A percentile compares a stretch with the other conserved stretches of the same genome.
These are phyloP conservation scores for Cladosporium sp. DNA, from an alignment of 2,329 filamentous ascomycete species.

Conservation along the genomic window DNA sequence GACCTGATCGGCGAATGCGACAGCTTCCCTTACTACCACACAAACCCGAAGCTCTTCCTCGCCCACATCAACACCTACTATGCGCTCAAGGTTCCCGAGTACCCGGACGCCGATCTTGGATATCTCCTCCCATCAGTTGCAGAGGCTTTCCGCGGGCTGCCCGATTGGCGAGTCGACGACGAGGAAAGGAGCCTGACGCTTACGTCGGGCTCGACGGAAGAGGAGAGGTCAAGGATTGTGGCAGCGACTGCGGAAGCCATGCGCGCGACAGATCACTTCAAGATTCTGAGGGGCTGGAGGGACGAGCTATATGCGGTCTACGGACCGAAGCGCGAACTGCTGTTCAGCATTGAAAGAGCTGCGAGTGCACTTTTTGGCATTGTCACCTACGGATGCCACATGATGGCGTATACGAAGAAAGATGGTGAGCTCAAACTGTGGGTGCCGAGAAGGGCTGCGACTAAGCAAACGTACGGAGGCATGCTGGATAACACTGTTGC, in stretches of 20 bases:
- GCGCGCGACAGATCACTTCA: slow-evolving; percentile 64
- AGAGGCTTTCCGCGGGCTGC: slow-evolving; percentile 47
- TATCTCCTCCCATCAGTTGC: slow-evolving; percentile 58
- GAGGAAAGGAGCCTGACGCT: slow-evolving; percentile 57
- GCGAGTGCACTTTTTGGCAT: slow-evolving; percentile 69
- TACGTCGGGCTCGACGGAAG: slow-evolving; percentile 48
- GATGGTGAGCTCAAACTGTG: slow-evolving; percentile 65
- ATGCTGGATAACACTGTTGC: slow-evolving; percentile 95
- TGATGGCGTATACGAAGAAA: slow-evolving; percentile 62
- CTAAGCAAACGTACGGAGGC: slow-evolving; percentile 81
- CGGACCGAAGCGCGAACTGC: slow-evolving; percentile 49
- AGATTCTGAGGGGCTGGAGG: slow-evolving; percentile 71
- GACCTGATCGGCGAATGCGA: slow-evolving; percentile 54
- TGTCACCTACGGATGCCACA: slow-evolving; percentile 70
- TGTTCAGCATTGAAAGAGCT: slow-evolving; percentile 72
- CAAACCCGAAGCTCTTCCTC: slow-evolving; percentile 51
- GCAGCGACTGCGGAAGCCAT: slow-evolving; percentile 59
- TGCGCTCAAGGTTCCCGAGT: slow-evolving; percentile 61
- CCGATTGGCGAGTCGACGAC: slow-evolving; percentile 57
- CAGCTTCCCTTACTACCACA: slow-evolving; percentile 67
- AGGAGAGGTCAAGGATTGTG: slow-evolving; percentile 55
- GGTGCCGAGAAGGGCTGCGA: slow-evolving; percentile 69
- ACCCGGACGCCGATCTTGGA: slow-evolving; percentile 55
- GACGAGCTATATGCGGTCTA: slow-evolving; percentile 77
- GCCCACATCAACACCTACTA: slow-evolving; percentile 44